Evolutionary conservation across 116 monocot species (phyloP), one percentile per base, ranked within the genome.

Genomic region (Dioscorea cayenensis): DNA sequence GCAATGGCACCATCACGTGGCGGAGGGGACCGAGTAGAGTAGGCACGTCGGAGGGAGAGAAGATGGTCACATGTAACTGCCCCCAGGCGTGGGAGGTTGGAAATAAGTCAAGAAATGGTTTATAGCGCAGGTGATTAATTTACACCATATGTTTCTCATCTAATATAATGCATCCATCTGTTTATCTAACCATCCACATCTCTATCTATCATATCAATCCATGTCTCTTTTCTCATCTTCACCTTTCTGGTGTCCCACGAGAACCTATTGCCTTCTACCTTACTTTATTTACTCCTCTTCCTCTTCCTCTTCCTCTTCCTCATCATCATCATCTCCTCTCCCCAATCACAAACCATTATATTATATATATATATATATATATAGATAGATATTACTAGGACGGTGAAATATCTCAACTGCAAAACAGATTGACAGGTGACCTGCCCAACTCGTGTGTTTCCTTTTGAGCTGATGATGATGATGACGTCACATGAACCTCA

Each of bases 61-160:
- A 60, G 81, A 81, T 72, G 75, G 50, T 43, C 66, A 80, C 80
- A 80, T 70, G 36, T 80, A 80, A 80, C 80, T 61, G 75, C 49
- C 3, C 2, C 5, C 6, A 43, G 51, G 74, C 60, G 63, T 70
- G 20, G 55, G 32, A 70, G 49, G 64, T n/a, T 70, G 63, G 55
- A 58, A 63, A 43, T 27, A 51, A 49, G 62, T 23, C 62, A 62
- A 62, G 62, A 23, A 62, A 20, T 8, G 62, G 62, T 22, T 20
- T 62, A 22, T 23, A 11, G 16, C 25, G 22, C 62, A 62, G 25
- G 65, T 32, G 65, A 65, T 25, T 25, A 25, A 25, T 35, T 65
- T 65, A 11, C 65, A 65, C 11, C 55, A 55, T 55, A 43, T 43
- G 43, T 43, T 43, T 12, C 43, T 43, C 43, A 43, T 43, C 43